phyloP scores from a whole-genome alignment of 192 early-diverging fungal species.

The Radiomyces spectabilis region DNA sequence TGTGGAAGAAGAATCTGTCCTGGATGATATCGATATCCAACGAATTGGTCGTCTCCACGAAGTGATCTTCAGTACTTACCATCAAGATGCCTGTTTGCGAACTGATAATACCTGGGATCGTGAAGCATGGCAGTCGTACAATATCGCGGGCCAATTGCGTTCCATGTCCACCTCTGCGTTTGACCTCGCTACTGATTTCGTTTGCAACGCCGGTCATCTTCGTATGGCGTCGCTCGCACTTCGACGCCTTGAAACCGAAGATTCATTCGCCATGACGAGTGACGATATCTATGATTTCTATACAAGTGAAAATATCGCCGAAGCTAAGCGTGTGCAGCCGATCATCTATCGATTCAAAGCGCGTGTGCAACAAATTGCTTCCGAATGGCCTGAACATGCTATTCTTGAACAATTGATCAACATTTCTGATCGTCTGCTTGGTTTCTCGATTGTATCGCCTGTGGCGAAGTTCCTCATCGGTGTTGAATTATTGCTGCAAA shows the following conservation, averaged over 20 bases:
- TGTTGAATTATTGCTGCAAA: constrained; percentile 78
- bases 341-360: constrained; percentile 53
- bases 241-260: constrained; percentile 13
- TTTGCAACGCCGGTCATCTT: constrained; percentile 12
- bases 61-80: constrained; percentile 23
- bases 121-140: constrained; percentile 22
- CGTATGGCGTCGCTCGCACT: constrained; percentile 10
- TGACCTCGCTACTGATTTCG: background rate
- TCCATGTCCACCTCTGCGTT: constrained; percentile 31
- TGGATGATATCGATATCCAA: constrained; percentile 37
- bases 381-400: constrained; percentile 88
- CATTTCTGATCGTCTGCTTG: constrained; percentile 46
- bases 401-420: constrained; percentile 72
- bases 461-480: constrained; percentile 87
- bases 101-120: constrained; percentile 4
- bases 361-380: constrained; percentile 54
- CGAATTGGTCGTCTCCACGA: constrained; percentile 46
- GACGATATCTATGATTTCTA: constrained; percentile 87
- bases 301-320: constrained; percentile 66
- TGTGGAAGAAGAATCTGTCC: constrained; percentile 33
- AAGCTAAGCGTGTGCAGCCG: constrained; percentile 58
- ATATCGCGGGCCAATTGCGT: constrained; percentile 34
- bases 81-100: constrained; percentile 4
- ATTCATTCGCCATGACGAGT: constrained; percentile 12
- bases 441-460: constrained; percentile 73